Evolutionary conservation across 768 basidiomycete genomes (phyloP).

Genomic region (Serpula lacrymans): DNA sequence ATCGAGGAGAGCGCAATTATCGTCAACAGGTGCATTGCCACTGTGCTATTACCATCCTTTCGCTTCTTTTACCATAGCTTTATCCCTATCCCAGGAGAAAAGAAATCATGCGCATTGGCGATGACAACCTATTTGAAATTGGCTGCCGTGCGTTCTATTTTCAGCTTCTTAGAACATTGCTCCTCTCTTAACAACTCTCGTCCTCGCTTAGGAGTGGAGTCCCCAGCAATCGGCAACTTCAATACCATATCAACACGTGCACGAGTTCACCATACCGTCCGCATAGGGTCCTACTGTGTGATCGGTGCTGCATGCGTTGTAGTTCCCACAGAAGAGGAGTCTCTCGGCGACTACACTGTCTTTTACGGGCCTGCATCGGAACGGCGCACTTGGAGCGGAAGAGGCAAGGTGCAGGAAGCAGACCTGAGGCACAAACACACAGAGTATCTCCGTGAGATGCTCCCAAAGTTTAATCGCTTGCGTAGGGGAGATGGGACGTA

Average conservation of each 20-base stretch:
- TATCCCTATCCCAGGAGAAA: conserved; percentile 45
- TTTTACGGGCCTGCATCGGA: conserved; percentile 77
- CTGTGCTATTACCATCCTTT: conserved; percentile 6
- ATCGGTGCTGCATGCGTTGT: conserved; percentile 80
- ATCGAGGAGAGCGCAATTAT: conserved; percentile 91
- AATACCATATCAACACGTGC: conserved; percentile 87
- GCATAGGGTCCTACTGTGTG: conserved; percentile 75
- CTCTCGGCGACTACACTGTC: conserved; percentile 78
- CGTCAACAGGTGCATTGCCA: conserved; percentile 83
- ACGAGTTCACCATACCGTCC: conserved; percentile 79
- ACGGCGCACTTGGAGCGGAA: conserved; percentile 79
- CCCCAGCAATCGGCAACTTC: conserved; percentile 74
- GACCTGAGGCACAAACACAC: conserved; percentile 85
- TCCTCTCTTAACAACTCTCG: conserved; percentile 1
- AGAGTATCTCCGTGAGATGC: conserved; percentile 89
- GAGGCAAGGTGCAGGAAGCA: conserved; percentile 77
- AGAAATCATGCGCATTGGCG: conserved; percentile 89
- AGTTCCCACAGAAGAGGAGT: conserved; percentile 74
- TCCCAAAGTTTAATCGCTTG: conserved; percentile 84
- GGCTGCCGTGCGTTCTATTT: conserved; percentile 71
- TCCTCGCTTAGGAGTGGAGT: conserved; percentile 69
- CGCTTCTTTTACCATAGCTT: not conserved
- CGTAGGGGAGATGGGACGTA: conserved; percentile 55
- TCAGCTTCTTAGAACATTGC: not conserved
- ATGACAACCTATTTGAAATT: conserved; percentile 93